These are phyloP conservation scores for Neoascochyta sp. DNA, from an alignment of 2,329 filamentous ascomycete genomes.

Conservation along the genomic window DNA sequence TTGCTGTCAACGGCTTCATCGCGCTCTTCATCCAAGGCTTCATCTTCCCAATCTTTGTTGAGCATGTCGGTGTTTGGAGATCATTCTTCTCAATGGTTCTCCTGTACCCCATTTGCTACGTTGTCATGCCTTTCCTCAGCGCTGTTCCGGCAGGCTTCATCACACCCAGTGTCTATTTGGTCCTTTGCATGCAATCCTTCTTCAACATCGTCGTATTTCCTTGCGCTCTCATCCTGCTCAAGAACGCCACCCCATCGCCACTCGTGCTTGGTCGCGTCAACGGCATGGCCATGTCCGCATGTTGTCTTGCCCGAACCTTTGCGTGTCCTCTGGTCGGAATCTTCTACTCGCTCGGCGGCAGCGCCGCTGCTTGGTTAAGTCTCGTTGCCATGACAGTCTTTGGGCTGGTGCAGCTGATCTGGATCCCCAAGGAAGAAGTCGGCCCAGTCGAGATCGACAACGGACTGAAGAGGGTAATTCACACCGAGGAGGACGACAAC, in stretches of 20 bases:
- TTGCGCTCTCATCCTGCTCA: slow-evolving; percentile 68
- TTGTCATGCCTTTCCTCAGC: slow-evolving; percentile 65
- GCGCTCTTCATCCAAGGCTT: slow-evolving; percentile 71
- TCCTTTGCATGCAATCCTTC: slow-evolving; percentile 62
- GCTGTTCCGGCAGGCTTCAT: slow-evolving; percentile 53
- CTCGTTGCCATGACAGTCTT: slow-evolving; percentile 54
- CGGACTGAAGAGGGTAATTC: slow-evolving; percentile 27
- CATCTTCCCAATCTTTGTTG: slow-evolving; percentile 64
- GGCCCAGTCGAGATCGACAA: slow-evolving; percentile 32
- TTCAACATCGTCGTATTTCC: slow-evolving; percentile 66
- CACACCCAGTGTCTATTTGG: slow-evolving; percentile 60
- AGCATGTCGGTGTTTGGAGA: slow-evolving; percentile 63
- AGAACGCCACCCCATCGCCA: slow-evolving; percentile 64
- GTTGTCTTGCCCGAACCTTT: slow-evolving; percentile 65
- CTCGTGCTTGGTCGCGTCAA: slow-evolving; percentile 66
- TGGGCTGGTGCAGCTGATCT: slow-evolving; percentile 55
- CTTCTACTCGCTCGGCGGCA: slow-evolving; percentile 61
- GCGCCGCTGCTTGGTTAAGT: slow-evolving; percentile 59
- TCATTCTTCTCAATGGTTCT: slow-evolving; percentile 63
- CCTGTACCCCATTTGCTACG: slow-evolving; percentile 63
- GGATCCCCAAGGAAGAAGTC: slow-evolving; percentile 50
- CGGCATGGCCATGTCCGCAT: slow-evolving; percentile 62
- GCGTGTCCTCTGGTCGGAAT: slow-evolving; percentile 65
- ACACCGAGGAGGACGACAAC: slow-evolving; percentile 18
- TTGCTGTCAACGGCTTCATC: slow-evolving; percentile 67